A percentile compares a stretch with the other conserved stretches of the same genome.
Evolutionary conservation across 208 protist species (phyloP).

Genomic region (Wallacemonas sp.): DNA sequence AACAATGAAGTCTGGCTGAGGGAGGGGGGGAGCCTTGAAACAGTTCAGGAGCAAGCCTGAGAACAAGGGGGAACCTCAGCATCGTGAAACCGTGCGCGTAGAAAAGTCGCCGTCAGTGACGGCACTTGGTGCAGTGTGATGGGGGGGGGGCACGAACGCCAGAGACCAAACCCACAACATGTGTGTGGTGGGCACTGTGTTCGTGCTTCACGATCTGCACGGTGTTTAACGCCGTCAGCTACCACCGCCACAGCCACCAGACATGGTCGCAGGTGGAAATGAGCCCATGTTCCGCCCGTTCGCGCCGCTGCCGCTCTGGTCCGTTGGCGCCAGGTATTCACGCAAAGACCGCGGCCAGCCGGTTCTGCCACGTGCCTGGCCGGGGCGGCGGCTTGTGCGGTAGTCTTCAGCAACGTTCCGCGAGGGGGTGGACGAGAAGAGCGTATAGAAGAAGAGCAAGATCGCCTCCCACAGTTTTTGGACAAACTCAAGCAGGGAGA

Average conservation of each 20-base stretch:
- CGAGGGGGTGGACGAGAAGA: conserved; percentile 59
- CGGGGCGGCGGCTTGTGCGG: conserved; percentile 16
- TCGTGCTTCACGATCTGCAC: background rate
- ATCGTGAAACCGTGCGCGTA: no score
- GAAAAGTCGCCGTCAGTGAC: no score
- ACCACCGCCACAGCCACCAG: conserved; percentile 9
- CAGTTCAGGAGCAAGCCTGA: no score
- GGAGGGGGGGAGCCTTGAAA: no score
- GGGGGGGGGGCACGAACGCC: no score
- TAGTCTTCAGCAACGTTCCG: conserved; percentile 45
- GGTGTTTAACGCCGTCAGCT: conserved; percentile 14
- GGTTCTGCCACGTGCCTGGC: background rate
- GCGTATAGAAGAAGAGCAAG: conserved; percentile 65
- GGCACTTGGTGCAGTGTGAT: no score
- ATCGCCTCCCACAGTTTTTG: conserved; percentile 35
- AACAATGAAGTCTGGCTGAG: no score
- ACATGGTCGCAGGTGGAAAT: background rate
- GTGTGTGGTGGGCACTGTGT: background rate
- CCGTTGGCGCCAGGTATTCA: conserved; percentile 1
- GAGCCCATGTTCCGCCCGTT: conserved; percentile 10
- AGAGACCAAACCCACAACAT: background rate
- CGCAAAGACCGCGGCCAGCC: background rate
- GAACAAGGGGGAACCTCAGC: no score
- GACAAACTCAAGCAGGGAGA: conserved; percentile 56
- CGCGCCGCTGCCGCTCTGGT: background rate